Evolutionary conservation across 352 stramenopile species (phyloP), one percentile per base, ranked within the genome.

Genomic region (Globisporangium megalacanthum): DNA sequence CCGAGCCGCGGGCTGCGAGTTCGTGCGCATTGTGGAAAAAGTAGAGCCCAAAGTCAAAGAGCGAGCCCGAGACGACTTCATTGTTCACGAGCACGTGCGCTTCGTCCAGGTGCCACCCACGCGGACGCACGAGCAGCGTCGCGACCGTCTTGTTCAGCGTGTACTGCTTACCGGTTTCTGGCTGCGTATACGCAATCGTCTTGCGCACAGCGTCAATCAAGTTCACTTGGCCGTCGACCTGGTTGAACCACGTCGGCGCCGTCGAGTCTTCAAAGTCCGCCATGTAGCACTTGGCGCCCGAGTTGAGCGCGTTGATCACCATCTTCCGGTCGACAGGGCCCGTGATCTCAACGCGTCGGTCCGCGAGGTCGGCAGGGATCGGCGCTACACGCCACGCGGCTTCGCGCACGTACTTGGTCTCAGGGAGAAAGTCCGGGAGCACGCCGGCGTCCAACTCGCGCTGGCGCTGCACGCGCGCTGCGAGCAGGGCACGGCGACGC

Each of bases 261-360:
- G 86, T 97, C 54, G 88, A 97, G 74, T 94, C 86, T 75, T 98
- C 95, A 71, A 98, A 98, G 69, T 98, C 95, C 25, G 95, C 95
- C 95, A 98, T 98, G 82, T 98, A 98, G 65, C 78, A 92, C 77
- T 91, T 94, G 49, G 92, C 86, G 55, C 94, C 94, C 60, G 79
- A 96, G 76, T 98, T 98, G 57, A 98, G 77, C 11, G 91, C 95
- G 71, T 98, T 98, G 63, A 98, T 98, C 7, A 98, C 89, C 95
- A 98, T 98, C 80, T 98, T 98, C 36, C 94, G 86, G 77, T 97
- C 89, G 31, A 97, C 87, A 3, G 92, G 92, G 49, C 94, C 94
- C 22, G 94, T 98, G 66, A 98, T 98, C 73, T 98, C 94, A 33
- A 98, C 93, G 52, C 94, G 85, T 52, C 94, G 86, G 73, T 98